Percentiles rank a stretch among this genome's conserved stretches.
phyloP scores from a whole-genome alignment of 2,329 filamentous ascomycete genomes.

The Graphiopsis chlorocephala region DNA sequence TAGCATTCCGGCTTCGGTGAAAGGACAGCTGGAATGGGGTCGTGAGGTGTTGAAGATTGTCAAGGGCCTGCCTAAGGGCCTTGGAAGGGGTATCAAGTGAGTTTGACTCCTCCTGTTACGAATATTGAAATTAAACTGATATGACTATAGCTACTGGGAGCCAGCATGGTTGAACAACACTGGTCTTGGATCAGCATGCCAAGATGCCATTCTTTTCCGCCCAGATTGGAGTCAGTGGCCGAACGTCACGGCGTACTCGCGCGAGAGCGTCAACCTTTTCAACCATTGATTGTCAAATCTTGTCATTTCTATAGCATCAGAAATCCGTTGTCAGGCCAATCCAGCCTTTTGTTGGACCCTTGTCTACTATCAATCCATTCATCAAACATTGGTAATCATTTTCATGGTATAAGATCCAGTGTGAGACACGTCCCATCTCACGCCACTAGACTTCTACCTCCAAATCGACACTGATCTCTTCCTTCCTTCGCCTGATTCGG shows the following conservation, averaged over 20 bases:
- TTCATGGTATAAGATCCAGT: no score
- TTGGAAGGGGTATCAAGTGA: constrained; percentile 31
- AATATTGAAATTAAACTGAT: background rate
- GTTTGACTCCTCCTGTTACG: constrained; percentile 13
- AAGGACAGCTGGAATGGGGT: constrained; percentile 33
- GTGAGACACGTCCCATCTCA: no score
- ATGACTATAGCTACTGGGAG: constrained; percentile 25
- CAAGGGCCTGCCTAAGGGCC: constrained; percentile 27
- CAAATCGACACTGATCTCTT: constrained; percentile 8
- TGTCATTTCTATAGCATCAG: background rate
- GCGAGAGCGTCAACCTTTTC: constrained; percentile 29
- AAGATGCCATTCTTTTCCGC: constrained; percentile 31
- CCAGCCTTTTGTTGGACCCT: no score
- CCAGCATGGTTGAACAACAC: constrained; percentile 35
- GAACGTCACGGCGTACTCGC: constrained; percentile 27
- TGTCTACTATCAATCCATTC: background rate
- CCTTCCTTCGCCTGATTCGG: constrained; percentile 2
- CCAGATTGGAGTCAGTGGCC: constrained; percentile 30
- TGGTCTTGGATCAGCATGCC: constrained; percentile 30
- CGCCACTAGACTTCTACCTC: background rate
- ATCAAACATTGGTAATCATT: no score
- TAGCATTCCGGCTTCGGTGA: constrained; percentile 25
- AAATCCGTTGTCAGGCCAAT: background rate
- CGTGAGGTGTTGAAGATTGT: constrained; percentile 29
- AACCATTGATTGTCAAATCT: background rate